Percentiles rank a stretch among this genome's conserved stretches.
Conservation (phyloP, 805 yeast species). For the Helenozyma rhizophorensis region DNA sequence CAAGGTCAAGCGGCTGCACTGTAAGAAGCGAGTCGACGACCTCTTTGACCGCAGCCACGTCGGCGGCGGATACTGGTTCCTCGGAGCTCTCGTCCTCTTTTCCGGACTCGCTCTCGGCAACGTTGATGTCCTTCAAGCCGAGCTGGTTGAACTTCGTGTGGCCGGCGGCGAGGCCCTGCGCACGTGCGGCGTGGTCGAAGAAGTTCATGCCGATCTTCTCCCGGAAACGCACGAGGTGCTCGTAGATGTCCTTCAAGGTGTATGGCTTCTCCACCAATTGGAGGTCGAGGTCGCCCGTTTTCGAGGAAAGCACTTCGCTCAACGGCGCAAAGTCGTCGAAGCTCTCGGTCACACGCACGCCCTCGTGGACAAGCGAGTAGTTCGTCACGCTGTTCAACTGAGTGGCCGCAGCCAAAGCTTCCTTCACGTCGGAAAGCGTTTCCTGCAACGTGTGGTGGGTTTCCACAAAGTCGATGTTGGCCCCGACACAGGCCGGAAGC, state of each 20-base stretch:
- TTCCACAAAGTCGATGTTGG: slow-evolving; percentile 18
- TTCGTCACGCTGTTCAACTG: slow-evolving; percentile 58
- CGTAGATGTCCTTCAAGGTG: slow-evolving; percentile 54
- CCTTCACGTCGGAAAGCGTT: slow-evolving; percentile 52
- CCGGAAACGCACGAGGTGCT: slow-evolving; percentile 61
- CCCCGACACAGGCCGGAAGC: slow-evolving; percentile 16
- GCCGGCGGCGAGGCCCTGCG: slow-evolving; percentile 45
- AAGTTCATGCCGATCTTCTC: slow-evolving; percentile 53
- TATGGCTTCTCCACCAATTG: slow-evolving; percentile 52
- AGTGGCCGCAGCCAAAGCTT: slow-evolving; percentile 54
- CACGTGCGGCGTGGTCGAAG: slow-evolving; percentile 39
- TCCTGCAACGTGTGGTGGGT: slow-evolving; percentile 38
- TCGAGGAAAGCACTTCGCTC: slow-evolving; percentile 18
- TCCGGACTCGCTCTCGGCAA: slow-evolving; percentile 2
- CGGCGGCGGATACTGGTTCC: slow-evolving; percentile 25
- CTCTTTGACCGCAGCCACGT: slow-evolving; percentile 18
- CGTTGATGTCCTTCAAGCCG: slow-evolving; percentile 31
- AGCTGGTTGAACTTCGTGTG: slow-evolving; percentile 43
- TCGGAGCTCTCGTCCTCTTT: slow-evolving; percentile 7
- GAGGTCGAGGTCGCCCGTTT: slow-evolving; percentile 32
- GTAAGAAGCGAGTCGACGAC: slow-evolving; percentile 5
- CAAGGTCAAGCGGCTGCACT: slow-evolving; percentile 2
- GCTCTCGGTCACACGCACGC: slow-evolving; percentile 24
- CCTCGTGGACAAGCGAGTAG: slow-evolving; percentile 43
- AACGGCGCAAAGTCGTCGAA: slow-evolving; percentile 28